Evolutionary conservation across 495 filamentous ascomycete genomes (phyloP).

Genomic region (Aspergillus funiculosus): DNA sequence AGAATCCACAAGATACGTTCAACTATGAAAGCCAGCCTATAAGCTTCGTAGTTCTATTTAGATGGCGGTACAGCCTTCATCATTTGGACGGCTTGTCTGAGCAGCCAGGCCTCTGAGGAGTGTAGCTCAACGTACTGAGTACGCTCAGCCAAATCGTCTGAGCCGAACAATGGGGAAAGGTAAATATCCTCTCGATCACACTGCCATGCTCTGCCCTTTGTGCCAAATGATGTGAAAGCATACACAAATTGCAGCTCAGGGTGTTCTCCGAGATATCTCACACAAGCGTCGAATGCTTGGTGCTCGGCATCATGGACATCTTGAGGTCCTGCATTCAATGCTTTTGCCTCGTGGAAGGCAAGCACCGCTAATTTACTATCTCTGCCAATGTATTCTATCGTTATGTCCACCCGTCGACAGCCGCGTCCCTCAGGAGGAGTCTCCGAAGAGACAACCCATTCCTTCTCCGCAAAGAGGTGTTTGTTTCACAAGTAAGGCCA

Average conservation of each 20-base stretch:
- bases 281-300: constrained; percentile 5
- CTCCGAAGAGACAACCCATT: constrained; percentile 1
- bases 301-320: not conserved
- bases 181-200: not conserved
- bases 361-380: not conserved
- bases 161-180: not conserved
- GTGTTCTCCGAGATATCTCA: constrained; percentile 2
- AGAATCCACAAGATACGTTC: too few species aligned
- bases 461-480: constrained; percentile 1
- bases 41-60: too few species aligned
- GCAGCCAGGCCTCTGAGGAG: not conserved
- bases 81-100: not conserved
- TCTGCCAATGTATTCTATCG: not conserved
- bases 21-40: too few species aligned
- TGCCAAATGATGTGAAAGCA: constrained; percentile 5
- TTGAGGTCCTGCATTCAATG: not conserved
- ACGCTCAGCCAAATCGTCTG: not conserved
- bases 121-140: constrained; percentile 4
- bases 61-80: constrained; percentile 5
- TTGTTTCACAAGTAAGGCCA: constrained; percentile 3
- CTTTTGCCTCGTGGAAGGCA: constrained; percentile 7
- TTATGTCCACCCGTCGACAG: constrained; percentile 6
- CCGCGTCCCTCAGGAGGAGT: constrained; percentile 1
- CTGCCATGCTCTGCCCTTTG: constrained; percentile 4
- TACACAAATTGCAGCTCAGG: constrained; percentile 4